Evolutionary conservation across 2,329 filamentous ascomycete genomes (phyloP).

Genomic region (Sarocladium strictum): DNA sequence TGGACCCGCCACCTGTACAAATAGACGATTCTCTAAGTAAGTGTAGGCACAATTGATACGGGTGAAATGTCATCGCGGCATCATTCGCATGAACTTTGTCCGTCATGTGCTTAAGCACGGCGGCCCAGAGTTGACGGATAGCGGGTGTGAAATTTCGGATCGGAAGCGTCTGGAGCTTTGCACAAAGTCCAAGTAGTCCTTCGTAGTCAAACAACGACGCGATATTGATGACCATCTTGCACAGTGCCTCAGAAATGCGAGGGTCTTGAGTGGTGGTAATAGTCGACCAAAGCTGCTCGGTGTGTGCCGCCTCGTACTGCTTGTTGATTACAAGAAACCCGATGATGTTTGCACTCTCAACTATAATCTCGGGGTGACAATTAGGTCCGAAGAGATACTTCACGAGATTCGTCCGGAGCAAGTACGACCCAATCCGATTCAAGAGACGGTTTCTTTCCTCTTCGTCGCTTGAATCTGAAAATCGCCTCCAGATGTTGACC

Average conservation of each 20-base stretch:
- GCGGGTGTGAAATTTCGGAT: slow-evolving; percentile 55
- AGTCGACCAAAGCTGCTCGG: slow-evolving; percentile 78
- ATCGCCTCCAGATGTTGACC: slow-evolving; percentile 57
- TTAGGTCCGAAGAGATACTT: slow-evolving; percentile 86
- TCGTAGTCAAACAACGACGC: slow-evolving; percentile 41
- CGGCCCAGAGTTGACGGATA: slow-evolving; percentile 57
- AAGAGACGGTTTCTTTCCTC: slow-evolving; percentile 44
- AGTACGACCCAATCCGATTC: slow-evolving; percentile 61
- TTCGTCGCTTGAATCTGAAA: slow-evolving; percentile 20
- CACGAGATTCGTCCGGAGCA: slow-evolving; percentile 66
- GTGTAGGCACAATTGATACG: slow-evolving; percentile 52
- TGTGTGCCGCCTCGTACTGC: slow-evolving; percentile 65
- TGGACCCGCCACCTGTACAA: slow-evolving; percentile 43
- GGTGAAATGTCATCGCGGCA: slow-evolving; percentile 30
- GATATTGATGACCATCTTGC: slow-evolving; percentile 54
- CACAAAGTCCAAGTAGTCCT: slow-evolving; percentile 58
- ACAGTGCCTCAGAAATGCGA: slow-evolving; percentile 73
- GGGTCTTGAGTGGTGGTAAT: slow-evolving; percentile 78
- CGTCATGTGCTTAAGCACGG: slow-evolving; percentile 44
- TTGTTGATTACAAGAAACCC: slow-evolving; percentile 79
- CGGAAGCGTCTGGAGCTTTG: slow-evolving; percentile 62
- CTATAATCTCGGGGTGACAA: slow-evolving; percentile 86
- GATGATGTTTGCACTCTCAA: slow-evolving; percentile 74
- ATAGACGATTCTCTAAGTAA: slow-evolving; percentile 67
- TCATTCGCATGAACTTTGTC: slow-evolving; percentile 34